Base-by-base conservation (phyloP, 202 grass and related monocot species). In the Brachypodium distachyon region DNA sequence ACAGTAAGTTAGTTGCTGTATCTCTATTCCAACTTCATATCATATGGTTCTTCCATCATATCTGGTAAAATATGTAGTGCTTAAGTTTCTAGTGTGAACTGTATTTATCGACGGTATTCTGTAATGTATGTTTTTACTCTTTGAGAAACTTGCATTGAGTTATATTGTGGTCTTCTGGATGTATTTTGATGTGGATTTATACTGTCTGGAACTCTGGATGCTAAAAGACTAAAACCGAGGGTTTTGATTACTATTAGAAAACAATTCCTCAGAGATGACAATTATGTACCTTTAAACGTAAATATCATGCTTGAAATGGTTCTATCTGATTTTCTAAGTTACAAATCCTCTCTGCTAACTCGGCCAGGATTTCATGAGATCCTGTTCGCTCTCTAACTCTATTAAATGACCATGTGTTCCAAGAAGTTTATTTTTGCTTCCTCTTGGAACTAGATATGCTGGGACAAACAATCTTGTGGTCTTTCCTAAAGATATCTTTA, bases 371-470 rank as follows among this genome's bases (percentile, higher is more conserved):
- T 77, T 61, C 8, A 78, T 66, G 27, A 67, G 36, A 39, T 52
- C 38, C 9, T 49, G 31, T 26, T 77, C 3, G 26, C n/a, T 27
- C 43, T 52, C 6, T 50, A 34, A 9, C 19, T 66, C 13, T 67
- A 18, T 67, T 54, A 41, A 78, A 67, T 53, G 56, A 57, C 9
- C 41, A 51, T 22, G 2, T 39, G 36, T 23, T 36, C 18, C 25
- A 65, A 73, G 36, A 43, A 43, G 14, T 18, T 14, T 64, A 18
- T 29, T 74, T 63, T 73, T 38, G 12, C 14, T 32, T 74, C 48
- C 28, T 67, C 41, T 82, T 82, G n/a, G 32, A 8, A 72, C n/a
- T 77, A 26, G 19, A 41, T 62, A 32, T 77, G 65, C 52, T 60
- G 14, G 17, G 1, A 19, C 32, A 41, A 82, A 65, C 12, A 59